Evolutionary conservation across 176 grass and related monocot genomes (phyloP).

Genomic region (Oryza meyeriana): DNA sequence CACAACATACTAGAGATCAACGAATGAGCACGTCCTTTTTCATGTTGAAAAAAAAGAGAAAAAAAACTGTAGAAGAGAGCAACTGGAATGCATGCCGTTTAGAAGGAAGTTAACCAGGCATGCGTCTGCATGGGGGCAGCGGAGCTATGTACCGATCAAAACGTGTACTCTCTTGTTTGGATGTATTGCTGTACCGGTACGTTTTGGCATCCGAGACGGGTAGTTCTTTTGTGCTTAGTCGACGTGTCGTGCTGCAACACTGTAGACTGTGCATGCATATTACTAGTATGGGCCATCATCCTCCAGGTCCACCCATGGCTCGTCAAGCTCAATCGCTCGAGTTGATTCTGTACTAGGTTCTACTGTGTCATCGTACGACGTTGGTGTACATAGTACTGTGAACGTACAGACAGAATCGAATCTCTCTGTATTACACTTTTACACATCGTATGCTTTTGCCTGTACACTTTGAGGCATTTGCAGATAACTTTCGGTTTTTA

Average conservation of each 20-base stretch:
- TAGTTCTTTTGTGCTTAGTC: neutral
- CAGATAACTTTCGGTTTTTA: slow-evolving; percentile 3
- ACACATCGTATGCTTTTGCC: neutral
- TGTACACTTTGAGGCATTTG: neutral
- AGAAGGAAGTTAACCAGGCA: neutral
- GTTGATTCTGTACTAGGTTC: neutral
- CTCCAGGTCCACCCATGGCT: neutral
- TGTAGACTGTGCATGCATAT: neutral
- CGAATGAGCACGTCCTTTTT: neutral
- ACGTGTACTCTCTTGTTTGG: neutral
- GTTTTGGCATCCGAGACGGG: neutral
- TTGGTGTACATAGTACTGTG: neutral
- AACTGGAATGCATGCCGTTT: neutral
- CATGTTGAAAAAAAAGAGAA: neutral
- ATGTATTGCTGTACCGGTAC: neutral
- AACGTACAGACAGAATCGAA: neutral
- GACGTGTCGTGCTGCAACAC: neutral
- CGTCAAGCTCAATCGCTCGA: neutral
- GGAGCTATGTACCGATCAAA: neutral
- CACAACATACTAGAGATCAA: neutral
- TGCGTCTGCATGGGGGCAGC: neutral
- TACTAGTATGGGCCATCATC: neutral
- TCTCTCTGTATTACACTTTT: neutral
- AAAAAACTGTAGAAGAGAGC: neutral
- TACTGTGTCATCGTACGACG: neutral